Conservation (phyloP, 2,329 filamentous ascomycete genomes). For the Colletotrichum aenigma region DNA sequence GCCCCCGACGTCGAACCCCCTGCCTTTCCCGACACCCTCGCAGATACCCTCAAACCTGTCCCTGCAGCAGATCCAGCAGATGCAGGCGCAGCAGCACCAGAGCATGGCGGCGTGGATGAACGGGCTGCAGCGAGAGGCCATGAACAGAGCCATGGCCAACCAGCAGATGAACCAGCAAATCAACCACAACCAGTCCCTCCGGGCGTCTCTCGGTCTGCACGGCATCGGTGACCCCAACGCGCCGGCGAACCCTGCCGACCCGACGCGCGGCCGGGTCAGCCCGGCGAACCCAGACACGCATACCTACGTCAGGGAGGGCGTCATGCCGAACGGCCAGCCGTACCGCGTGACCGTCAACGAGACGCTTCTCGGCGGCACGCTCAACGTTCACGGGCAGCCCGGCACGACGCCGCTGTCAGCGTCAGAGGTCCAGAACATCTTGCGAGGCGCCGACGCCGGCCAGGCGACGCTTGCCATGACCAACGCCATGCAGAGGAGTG, state of each 20-base stretch:
- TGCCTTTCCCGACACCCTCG: conserved; percentile 34
- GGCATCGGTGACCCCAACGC: conserved; percentile 39
- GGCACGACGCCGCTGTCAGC: conserved; percentile 34
- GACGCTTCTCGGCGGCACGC: conserved; percentile 5
- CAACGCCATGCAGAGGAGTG: conserved; percentile 55
- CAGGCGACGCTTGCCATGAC: conserved; percentile 48
- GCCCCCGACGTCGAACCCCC: conserved; percentile 27
- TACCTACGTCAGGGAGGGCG: conserved; percentile 16
- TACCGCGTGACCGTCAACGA: conserved; percentile 23
- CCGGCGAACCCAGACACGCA: conserved; percentile 24
- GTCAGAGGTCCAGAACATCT: conserved; percentile 49
- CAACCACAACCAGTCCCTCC: conserved; percentile 47
- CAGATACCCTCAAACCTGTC: conserved; percentile 25
- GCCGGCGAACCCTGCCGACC: conserved; percentile 24
- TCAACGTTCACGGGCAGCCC: background rate
- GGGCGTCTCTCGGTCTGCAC: conserved; percentile 43
- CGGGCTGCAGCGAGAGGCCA: conserved; percentile 52
- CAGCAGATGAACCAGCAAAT: conserved; percentile 49
- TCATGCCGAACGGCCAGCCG: conserved; percentile 20
- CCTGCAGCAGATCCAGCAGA: conserved; percentile 22
- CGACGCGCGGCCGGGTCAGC: conserved; percentile 30
- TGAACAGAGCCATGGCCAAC: conserved; percentile 42
- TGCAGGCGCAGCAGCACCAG: conserved; percentile 39
- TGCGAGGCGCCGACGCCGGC: conserved; percentile 49
- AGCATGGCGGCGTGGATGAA: conserved; percentile 49